Percentiles rank a stretch among this genome's conserved stretches.
Conservation (phyloP, 179 eudicot genomes). For the Spinacia oleracea region DNA sequence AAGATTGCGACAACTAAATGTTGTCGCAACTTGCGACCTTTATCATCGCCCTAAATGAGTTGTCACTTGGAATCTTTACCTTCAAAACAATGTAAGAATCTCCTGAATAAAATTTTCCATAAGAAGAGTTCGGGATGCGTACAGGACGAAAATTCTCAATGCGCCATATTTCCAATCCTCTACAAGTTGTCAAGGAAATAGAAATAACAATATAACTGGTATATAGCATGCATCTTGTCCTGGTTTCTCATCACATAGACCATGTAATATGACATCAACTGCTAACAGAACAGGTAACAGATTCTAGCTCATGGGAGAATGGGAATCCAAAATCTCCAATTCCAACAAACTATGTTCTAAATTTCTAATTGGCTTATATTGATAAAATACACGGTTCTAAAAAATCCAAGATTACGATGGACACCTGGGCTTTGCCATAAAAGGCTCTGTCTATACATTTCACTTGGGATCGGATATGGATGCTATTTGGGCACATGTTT, state of each 20-base stretch:
- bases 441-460: neutral
- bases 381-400: neutral
- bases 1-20: no score
- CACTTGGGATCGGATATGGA: neutral
- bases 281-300: no score
- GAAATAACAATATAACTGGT: neutral
- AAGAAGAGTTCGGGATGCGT: conserved; percentile 53
- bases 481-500: neutral
- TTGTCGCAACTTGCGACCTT: no score
- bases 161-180: conserved; percentile 96
- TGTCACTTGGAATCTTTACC: conserved; percentile 40
- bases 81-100: conserved; percentile 83
- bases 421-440: neutral
- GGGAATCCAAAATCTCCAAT: no score
- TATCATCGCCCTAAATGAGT: no score
- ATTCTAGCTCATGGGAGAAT: neutral
- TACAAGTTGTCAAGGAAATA: conserved; percentile 58
- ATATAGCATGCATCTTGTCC: neutral
- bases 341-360: neutral
- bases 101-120: conserved; percentile 87
- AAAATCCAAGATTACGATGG: neutral
- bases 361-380: neutral
- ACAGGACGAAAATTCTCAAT: conserved; percentile 83
- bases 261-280: neutral
- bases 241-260: conserved; percentile 4